phyloP scores from a whole-genome alignment of 1,284 basidiomycete genomes.

The Rhodotorula mucilaginosa region DNA sequence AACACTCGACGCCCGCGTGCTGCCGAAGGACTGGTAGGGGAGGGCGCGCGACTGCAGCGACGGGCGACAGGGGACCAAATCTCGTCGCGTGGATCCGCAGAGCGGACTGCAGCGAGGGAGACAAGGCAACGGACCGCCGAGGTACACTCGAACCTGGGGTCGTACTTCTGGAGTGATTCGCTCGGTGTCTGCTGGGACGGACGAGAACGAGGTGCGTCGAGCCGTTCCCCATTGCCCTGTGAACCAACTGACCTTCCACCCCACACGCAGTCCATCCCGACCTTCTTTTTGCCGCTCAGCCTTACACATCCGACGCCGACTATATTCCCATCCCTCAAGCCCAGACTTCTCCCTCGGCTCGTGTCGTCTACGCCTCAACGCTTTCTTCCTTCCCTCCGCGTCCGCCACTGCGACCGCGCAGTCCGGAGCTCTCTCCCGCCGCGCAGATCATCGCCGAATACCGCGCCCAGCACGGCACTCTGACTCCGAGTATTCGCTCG shows the following conservation, averaged over 20 bases:
- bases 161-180: constrained; percentile 24
- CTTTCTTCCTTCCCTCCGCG: constrained; percentile 36
- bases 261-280: constrained; percentile 29
- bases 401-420: constrained; percentile 25
- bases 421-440: constrained; percentile 19
- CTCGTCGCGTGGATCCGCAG: neutral
- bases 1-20: neutral
- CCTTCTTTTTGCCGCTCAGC: constrained; percentile 15
- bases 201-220: constrained; percentile 27
- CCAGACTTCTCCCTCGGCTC: neutral
- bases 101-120: too few species aligned
- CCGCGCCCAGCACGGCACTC: constrained; percentile 11
- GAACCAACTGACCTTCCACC: too few species aligned
- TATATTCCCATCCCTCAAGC: constrained; percentile 1
- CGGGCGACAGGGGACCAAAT: neutral
- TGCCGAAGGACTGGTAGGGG: neutral
- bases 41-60: neutral
- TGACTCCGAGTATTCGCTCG: neutral
- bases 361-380: constrained; percentile 37
- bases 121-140: neutral
- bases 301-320: constrained; percentile 32
- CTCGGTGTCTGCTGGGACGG: constrained; percentile 39
- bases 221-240: too few species aligned
- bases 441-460: constrained; percentile 24
- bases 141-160: constrained; percentile 13